Base-by-base conservation (phyloP, 768 basidiomycete species). In the Sistotremastrum suecicum region DNA sequence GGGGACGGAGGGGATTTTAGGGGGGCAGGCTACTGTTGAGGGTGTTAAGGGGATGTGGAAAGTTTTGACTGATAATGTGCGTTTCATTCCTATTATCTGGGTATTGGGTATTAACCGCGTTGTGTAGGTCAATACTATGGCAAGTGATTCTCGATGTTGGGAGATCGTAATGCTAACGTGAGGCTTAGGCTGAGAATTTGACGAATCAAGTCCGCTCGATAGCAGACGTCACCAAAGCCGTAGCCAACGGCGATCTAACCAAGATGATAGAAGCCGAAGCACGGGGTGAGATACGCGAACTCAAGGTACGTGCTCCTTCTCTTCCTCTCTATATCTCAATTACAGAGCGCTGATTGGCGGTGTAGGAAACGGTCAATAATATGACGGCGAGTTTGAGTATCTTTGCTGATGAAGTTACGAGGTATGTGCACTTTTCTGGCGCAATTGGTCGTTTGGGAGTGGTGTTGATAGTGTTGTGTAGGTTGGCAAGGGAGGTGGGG, bases 11-110 rank as follows among this genome's bases (percentile, higher is more conserved):
- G 89, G 89, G 60, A 94, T 87, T 41, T 70, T 97, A 60, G 92
- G 91, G 41, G 91, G 91, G 11, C 91, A 95, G 59, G 91, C 91
- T 0, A 75, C 70, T 47, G 91, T 94, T 0, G 82, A 84, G n/a
- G 88, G 84, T 41, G 90, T 92, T 0, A 82, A 90, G 58, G 90
- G 90, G 44, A 89, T 88, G 70, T 91, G 90, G 90, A 89, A 91
- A 71, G 83, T 66, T 43, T 55, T 78, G 49, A 80, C 85, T 7
- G 83, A 86, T 55, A 87, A 90, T 50, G 87, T 90, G 55, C 88
- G 87, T 60, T 57, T 84, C 48, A 85, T 86, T 31, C 48, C 29
- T 29, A 28, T 7, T 34, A 34, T 48, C 5, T 28, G 12, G 33
- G 35, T 40, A 28, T 39, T 30, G 35, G n/a, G 20, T 9, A 8